phyloP scores from a whole-genome alignment of 305 asterid genomes.

The Rubia balearica region DNA sequence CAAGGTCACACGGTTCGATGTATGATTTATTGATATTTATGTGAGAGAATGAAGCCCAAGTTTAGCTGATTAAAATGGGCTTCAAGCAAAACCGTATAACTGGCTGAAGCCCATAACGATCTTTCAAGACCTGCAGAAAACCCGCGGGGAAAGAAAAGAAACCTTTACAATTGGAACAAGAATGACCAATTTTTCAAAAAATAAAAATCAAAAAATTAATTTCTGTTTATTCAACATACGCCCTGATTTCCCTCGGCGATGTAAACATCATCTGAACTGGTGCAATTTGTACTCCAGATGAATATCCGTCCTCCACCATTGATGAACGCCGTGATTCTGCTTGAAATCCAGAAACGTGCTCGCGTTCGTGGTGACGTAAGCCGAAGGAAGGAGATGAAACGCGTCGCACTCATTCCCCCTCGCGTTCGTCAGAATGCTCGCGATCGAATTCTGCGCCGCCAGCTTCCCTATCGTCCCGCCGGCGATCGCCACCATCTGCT shows the following conservation, averaged over 20 bases:
- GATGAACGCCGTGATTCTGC: constrained; percentile 61
- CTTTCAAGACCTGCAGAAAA: background rate
- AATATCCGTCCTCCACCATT: constrained; percentile 65
- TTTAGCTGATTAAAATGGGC: background rate
- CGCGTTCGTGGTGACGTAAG: constrained; percentile 33
- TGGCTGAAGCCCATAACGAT: background rate
- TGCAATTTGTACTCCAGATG: constrained; percentile 31
- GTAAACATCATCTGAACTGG: constrained; percentile 20
- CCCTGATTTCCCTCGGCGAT: background rate
- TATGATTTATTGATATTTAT: too few species aligned
- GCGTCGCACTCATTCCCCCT: constrained; percentile 46
- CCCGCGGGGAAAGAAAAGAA: background rate
- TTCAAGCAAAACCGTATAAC: background rate
- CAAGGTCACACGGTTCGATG: too few species aligned
- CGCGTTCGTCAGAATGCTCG: constrained; percentile 27
- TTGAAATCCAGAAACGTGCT: constrained; percentile 23
- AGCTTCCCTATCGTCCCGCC: constrained; percentile 42
- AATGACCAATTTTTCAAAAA: background rate
- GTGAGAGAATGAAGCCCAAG: background rate
- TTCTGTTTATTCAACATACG: background rate
- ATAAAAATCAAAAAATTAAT: background rate
- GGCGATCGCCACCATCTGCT: constrained; percentile 46
- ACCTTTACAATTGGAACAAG: background rate
- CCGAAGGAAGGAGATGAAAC: constrained; percentile 57
- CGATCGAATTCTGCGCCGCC: constrained; percentile 45